Base-by-base conservation (phyloP, 768 basidiomycete genomes). In the Tricholoma terreum region DNA sequence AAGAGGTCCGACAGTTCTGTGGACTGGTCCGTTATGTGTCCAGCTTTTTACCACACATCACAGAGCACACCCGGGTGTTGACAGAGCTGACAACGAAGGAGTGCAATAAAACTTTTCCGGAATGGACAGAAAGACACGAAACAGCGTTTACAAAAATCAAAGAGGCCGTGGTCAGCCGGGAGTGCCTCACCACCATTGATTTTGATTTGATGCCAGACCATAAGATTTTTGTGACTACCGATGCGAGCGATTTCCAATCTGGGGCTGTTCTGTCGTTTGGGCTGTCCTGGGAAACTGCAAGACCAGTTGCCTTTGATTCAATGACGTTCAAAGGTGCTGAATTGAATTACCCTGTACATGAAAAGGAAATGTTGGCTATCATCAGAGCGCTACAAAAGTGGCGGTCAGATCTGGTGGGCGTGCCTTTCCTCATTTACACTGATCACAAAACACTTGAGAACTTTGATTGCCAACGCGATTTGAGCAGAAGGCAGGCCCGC, bases 21-120 rank as follows among this genome's bases (percentile, higher is more conserved):
- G 73, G 75, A 0, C 56, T 77, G 0, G 66, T 67, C 0, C 59
- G 67, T 0, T 78, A 74, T 50, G 40, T 76, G 0, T 55, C 68
- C 0, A 42, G 61, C 4, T 73, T 72, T 56, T 59, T 75, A 0
- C 74, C 74, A 0, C 46, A 48, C 0, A 60, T 75, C 1, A 67
- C 71, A 0, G 61, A 69, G 24, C 63, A 71, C 48, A 73, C 71
- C 38, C n/a, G 34, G 71, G 14, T 35, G 4, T 19, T 50, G 24
- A 50, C 30, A 17, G 8, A n/a, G 6, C 9, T 50, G 24, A 12
- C 24, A 4, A 7, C 6, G 12, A 30, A 31, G 3, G 49, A 11
- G 34, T 5, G 22, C 17, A 30, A 50, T 5, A 31, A 36, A 2
- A 10, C 24, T 1, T 75, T 73, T 46, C 71, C 71, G 0, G 7